Base-by-base conservation (phyloP, 345 rosid genomes). In the Boechera retrofracta region DNA sequence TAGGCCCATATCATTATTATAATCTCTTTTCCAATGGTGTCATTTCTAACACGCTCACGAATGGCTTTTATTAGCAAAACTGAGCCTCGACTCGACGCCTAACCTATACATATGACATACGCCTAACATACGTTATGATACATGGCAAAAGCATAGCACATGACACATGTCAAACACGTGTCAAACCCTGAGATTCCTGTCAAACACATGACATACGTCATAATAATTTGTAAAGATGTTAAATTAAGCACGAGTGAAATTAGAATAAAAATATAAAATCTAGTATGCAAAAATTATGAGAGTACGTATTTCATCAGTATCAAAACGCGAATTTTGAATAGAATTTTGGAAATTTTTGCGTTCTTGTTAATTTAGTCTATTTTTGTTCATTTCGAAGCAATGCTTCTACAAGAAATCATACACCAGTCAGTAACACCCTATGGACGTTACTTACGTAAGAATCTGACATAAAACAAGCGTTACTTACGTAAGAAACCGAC, bases 1-100 rank as follows among this genome's bases (percentile, higher is more conserved):
- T 36, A 24, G 68, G 67, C 76, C 75, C 68, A 57, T 39, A 15
- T 38, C 4, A 11, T 1, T 36, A 8, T 12, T 42, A 42, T 12
- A 42, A 42, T 35, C 8, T 35, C 38, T 35, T 35, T 33, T 29
- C 0, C 32, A 31, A 31, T 31, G 32, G 32, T 31, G 32, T 31
- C 2, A 28, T 28, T 28, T 3, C 32, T 31, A 8, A 38, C 42
- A 38, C 41, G 41, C 42, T 38, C 42, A 38, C 42, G 3, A 38
- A 38, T 9, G 42, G 10, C 8, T 38, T 60, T 60, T 28, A 28
- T 10, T 38, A 18, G 26, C 66, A 10, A 61, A 62, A 62, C 10
- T 38, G 42, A 38, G 42, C 42, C 11, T 38, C 42, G 11, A 38
- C 10, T 38, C 42, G 11, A 38, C 42, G 11, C 42, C 42, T 38